A percentile compares a stretch with the other conserved stretches of the same genome.
Evolutionary conservation across 1,284 basidiomycete genomes (phyloP).

Genomic region (Sporisorium exsertum): DNA sequence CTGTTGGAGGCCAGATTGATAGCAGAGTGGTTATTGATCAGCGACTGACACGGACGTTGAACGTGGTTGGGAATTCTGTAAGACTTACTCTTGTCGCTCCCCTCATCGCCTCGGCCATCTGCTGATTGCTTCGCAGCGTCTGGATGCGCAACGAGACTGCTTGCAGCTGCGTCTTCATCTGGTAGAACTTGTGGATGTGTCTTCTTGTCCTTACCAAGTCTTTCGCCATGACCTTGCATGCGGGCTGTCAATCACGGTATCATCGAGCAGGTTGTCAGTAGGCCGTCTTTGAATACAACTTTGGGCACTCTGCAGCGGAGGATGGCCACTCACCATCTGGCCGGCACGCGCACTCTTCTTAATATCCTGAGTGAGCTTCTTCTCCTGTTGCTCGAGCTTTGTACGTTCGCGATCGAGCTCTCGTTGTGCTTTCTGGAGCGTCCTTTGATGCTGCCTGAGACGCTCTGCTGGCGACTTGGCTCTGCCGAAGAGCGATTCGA

Average conservation of each 20-base stretch:
- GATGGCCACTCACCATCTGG: conserved; percentile 80
- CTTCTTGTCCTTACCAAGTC: conserved; percentile 94
- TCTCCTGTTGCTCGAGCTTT: conserved; percentile 88
- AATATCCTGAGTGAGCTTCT: conserved; percentile 79
- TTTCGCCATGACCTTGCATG: conserved; percentile 98
- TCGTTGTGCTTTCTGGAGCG: conserved; percentile 93
- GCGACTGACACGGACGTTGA: neutral
- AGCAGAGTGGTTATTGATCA: neutral
- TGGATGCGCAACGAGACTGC: conserved; percentile 96
- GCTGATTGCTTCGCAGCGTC: conserved; percentile 93
- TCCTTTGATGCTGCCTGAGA: conserved; percentile 92
- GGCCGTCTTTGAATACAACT: neutral
- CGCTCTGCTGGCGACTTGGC: conserved; percentile 95
- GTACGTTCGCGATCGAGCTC: conserved; percentile 94
- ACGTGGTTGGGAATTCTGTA: neutral
- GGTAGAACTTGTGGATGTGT: conserved; percentile 98
- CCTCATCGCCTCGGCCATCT: conserved; percentile 99
- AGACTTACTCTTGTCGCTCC: conserved; percentile 85
- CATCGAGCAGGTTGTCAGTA: neutral
- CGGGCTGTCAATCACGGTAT: conserved; percentile 35
- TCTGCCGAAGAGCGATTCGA: conserved; percentile 78
- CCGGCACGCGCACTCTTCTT: conserved; percentile 95
- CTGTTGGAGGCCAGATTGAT: conserved; percentile 66
- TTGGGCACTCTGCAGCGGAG: neutral
- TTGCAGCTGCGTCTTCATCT: conserved; percentile 98